Base-by-base conservation (phyloP, 495 filamentous ascomycete species). In the Paragyromitra xinjiangensis region DNA sequence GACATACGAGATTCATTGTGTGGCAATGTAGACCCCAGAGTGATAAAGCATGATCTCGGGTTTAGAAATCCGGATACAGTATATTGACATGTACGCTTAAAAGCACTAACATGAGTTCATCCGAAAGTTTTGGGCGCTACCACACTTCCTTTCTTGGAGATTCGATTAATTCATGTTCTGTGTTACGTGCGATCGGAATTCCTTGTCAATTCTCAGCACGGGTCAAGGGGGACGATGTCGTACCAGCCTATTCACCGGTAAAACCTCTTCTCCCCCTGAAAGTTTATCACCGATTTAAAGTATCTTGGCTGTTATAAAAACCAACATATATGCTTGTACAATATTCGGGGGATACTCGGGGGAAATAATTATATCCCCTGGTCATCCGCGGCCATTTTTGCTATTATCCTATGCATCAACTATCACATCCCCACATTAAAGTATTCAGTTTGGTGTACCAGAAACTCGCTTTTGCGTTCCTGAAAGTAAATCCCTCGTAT, bases 401-500 rank as follows among this genome's bases (percentile, higher is more conserved):
- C 4, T 69, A 42, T 58, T 59, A 61, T 19, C 50, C 37, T 26
- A 48, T 69, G 67, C 55, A 61, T 19, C 24, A 19, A 50, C 24
- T 26, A 63, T 51, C 65, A 75, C 64, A 40, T 39, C 8, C 22
- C 22, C 29, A 68, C 48, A 34, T 24, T 2, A 24, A 58, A 24
- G 12, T 37, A 58, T 16, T 24, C 51, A 58, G 34, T 22, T 58
- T 26, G 37, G 24, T 50, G 24, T 39, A 66, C 45, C n/a, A 61
- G 37, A 68, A 37, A 37, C 5, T 26, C 19, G n/a, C 4, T 50
- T 24, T 8, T 37, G 39, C 40, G 19, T 29, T 63, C 5, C 44
- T 11, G 22, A n/a, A n/a, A 16, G 40, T 59, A 70, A 73, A 65
- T 72, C 48, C 70, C 70, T 75, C 55, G 44, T 14, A 51, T 16